Evolutionary conservation across 1,139 yeast species (phyloP).

Genomic region (Diutina siamensis): DNA sequence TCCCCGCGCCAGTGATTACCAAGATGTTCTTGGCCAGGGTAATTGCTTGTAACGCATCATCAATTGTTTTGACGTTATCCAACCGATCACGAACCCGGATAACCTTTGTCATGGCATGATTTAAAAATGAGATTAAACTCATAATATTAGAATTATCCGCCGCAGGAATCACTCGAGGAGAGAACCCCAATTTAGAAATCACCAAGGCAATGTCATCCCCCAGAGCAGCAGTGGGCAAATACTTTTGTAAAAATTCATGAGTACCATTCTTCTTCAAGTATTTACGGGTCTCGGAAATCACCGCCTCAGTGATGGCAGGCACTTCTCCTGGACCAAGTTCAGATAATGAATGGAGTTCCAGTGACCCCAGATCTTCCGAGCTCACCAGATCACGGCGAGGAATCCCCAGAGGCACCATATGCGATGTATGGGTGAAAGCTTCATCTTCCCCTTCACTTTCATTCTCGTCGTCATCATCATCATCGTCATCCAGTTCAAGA

Average conservation of each 20-base stretch:
- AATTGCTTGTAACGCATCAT: constrained; percentile 44
- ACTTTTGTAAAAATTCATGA: constrained; percentile 42
- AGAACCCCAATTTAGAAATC: constrained; percentile 38
- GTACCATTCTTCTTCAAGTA: constrained; percentile 54
- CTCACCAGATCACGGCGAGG: neutral
- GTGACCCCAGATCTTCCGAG: neutral
- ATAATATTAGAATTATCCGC: constrained; percentile 23
- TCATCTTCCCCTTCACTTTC: neutral
- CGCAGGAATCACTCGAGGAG: constrained; percentile 9
- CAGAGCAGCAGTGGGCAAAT: constrained; percentile 48
- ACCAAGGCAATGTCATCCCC: constrained; percentile 39
- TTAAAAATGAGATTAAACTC: constrained; percentile 38
- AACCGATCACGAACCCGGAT: neutral
- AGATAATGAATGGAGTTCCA: neutral
- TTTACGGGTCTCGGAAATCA: constrained; percentile 20
- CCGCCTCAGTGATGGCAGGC: neutral
- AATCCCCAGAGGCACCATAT: neutral
- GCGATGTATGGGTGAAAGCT: neutral
- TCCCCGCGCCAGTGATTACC: constrained; percentile 93
- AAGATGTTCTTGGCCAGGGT: constrained; percentile 46
- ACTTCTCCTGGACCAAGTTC: neutral
- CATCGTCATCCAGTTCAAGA: neutral
- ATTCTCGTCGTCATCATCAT: neutral
- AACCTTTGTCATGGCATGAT: constrained; percentile 44
- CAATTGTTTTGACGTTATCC: constrained; percentile 42